Base-by-base conservation (phyloP, 768 basidiomycete species). In the Kwoniella sp. region DNA sequence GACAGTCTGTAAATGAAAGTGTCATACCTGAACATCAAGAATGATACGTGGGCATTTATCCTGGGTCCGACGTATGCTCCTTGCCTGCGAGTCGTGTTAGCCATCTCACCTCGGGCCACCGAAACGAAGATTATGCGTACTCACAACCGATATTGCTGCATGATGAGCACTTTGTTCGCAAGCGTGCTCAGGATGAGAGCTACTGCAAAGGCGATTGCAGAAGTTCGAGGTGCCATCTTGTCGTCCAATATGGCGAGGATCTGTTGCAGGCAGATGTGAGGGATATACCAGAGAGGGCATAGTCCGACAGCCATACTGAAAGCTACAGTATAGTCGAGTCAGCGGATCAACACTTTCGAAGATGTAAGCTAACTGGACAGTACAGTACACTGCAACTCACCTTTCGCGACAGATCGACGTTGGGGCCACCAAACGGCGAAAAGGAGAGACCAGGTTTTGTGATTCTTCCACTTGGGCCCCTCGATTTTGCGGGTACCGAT, bases 21-120 rank as follows among this genome's bases (percentile, higher is more conserved):
- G n/a, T n/a, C n/a, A n/a, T n/a, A 74, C 72, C 60, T 58, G 56
- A 59, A 74, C 7, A 76, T 59, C 1, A 72, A 54, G 48, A 68
- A 68, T 24, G 66, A 60, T 0, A 60, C 50, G 30, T 72, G 69
- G 0, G 57, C 53, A 6, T 63, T 60, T 46, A 73, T 60, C 26
- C 60, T 36, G 10, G 66, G 65, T 6, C 57, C 58, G 44, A n/a
- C 49, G 29, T 60, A 51, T 6, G 58, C 58, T 36, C 27, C 13
- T 68, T 70, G 60, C 8, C 29, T 22, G 24, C 33, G 29, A 66
- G 54, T 5, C 46, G 22, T 10, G 48, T 49, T 9, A 49, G 48
- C 48, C 17, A 19, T 24, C 22, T 26, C 25, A 33, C 33, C 5
- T n/a, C n/a, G n/a, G n/a, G n/a, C n/a, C n/a, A n/a, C 46, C 22